phyloP scores from a whole-genome alignment of 345 rosid genomes.

The Clarkia xantiana region DNA sequence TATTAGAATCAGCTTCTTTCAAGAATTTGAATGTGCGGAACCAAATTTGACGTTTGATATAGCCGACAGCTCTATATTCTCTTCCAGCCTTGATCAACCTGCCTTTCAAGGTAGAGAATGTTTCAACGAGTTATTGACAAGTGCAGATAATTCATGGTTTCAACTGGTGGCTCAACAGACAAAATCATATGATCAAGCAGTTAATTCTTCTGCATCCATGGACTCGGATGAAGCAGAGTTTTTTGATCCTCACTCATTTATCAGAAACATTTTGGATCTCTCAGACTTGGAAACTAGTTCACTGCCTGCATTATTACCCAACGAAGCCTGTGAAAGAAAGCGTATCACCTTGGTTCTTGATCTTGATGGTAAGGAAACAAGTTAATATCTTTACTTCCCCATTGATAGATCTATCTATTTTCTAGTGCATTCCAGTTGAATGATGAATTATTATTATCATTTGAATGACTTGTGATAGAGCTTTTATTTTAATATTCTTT shows the following conservation, averaged over 20 bases:
- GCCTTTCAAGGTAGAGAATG: conserved; percentile 6
- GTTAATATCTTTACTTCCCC: not conserved
- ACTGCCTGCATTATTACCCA: conserved; percentile 11
- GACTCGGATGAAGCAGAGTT: conserved; percentile 13
- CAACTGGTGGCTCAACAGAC: conserved; percentile 11
- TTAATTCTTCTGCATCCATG: not conserved
- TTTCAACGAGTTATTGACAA: conserved; percentile 5
- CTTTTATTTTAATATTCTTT: too few relatives aligned
- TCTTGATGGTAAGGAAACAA: conserved; percentile 12
- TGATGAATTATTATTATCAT: not conserved
- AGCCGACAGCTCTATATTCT: conserved; percentile 6
- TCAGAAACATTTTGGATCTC: conserved; percentile 15
- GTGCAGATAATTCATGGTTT: conserved; percentile 10
- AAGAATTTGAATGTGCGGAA: conserved; percentile 9
- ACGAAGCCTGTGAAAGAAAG: conserved; percentile 8
- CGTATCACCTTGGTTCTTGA: conserved; percentile 16
- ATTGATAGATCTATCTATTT: not conserved
- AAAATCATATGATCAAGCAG: conserved; percentile 10
- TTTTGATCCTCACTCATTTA: conserved; percentile 12
- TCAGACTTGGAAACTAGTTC: conserved; percentile 12
- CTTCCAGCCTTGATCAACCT: conserved; percentile 9
- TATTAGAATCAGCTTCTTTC: conserved; percentile 6
- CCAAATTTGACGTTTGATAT: conserved; percentile 10
- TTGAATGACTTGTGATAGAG: too few relatives aligned
- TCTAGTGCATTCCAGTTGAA: not conserved